These are phyloP conservation scores for Stenocarpella maydis DNA, from an alignment of 2,329 filamentous ascomycete species.

Conservation along the genomic window DNA sequence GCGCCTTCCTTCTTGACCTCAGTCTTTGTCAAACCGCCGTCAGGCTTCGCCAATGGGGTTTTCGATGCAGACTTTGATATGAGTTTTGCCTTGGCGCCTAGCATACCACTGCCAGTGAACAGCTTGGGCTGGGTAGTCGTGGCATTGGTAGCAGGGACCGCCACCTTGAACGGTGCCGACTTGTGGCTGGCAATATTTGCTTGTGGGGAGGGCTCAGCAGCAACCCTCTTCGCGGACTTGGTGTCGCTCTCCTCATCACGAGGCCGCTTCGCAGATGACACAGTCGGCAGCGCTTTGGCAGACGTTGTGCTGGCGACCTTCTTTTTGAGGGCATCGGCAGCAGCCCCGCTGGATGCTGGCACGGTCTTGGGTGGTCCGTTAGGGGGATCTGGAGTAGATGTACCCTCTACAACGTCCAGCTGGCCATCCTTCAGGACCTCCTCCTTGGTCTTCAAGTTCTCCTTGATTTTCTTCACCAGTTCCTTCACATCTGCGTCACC, in stretches of 20 bases:
- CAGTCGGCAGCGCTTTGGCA: conserved; percentile 39
- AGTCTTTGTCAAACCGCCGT: conserved; percentile 34
- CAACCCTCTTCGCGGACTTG: conserved; percentile 50
- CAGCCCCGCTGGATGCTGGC: neutral
- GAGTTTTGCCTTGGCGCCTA: conserved; percentile 35
- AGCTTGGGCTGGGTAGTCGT: conserved; percentile 28
- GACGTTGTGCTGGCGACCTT: conserved; percentile 31
- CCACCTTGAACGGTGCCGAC: conserved; percentile 27
- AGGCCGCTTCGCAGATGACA: conserved; percentile 45
- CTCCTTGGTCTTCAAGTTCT: conserved; percentile 40
- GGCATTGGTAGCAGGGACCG: conserved; percentile 20
- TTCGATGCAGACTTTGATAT: conserved; percentile 44
- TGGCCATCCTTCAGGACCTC: conserved; percentile 40
- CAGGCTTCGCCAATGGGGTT: conserved; percentile 40
- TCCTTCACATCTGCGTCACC: conserved; percentile 71
- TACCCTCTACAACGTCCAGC: conserved; percentile 38
- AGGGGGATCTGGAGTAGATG: conserved; percentile 34
- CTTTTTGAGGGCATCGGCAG: conserved; percentile 38
- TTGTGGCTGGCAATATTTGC: conserved; percentile 33
- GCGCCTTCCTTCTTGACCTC: conserved; percentile 44
- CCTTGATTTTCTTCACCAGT: conserved; percentile 58
- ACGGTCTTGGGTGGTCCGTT: conserved; percentile 12
- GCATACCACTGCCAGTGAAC: conserved; percentile 33
- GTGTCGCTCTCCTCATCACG: conserved; percentile 51
- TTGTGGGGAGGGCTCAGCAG: conserved; percentile 43